Conservation (phyloP, 2,329 filamentous ascomycete genomes). For the Diaporthe aspalathi region DNA sequence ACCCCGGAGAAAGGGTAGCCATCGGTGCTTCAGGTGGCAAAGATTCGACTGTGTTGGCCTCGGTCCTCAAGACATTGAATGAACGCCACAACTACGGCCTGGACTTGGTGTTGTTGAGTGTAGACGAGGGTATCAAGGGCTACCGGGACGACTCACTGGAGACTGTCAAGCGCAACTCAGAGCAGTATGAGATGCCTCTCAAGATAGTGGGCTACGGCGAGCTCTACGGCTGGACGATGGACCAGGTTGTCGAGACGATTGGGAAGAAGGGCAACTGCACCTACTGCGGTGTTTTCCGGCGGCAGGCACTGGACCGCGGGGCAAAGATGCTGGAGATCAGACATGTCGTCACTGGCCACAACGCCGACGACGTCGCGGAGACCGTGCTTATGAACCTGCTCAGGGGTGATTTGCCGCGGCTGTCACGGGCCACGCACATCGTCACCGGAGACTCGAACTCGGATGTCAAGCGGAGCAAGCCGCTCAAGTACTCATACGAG, state of each 20-base stretch:
- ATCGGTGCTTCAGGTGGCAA: conserved; percentile 98
- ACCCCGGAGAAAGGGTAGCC: conserved; percentile 84
- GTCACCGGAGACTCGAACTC: conserved; percentile 81
- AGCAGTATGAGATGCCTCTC: conserved; percentile 90
- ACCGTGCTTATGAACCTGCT: conserved; percentile 98
- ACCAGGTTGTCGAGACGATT: conserved; percentile 94
- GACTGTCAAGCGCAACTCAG: conserved; percentile 93
- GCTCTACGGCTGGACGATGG: conserved; percentile 99
- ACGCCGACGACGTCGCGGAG: conserved; percentile 96
- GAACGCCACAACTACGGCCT: conserved; percentile 89
- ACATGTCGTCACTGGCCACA: conserved; percentile 97
- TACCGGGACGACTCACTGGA: conserved; percentile 96
- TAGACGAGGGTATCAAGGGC: conserved; percentile 97
- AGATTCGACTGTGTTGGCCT: conserved; percentile 95
- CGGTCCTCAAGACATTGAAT: conserved; percentile 93
- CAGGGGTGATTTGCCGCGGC: conserved; percentile 85
- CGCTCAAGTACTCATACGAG: conserved; percentile 97
- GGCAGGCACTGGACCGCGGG: conserved; percentile 93
- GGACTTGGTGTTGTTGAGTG: conserved; percentile 86
- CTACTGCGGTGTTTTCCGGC: conserved; percentile 95
- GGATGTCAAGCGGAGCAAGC: conserved; percentile 95
- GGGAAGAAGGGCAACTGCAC: conserved; percentile 99
- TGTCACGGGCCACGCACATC: conserved; percentile 91
- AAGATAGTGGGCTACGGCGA: conserved; percentile 94
- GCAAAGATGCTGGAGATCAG: conserved; percentile 87